Base-by-base conservation (phyloP, 2,329 filamentous ascomycete species). In the Pseudocercospora fuligena region DNA sequence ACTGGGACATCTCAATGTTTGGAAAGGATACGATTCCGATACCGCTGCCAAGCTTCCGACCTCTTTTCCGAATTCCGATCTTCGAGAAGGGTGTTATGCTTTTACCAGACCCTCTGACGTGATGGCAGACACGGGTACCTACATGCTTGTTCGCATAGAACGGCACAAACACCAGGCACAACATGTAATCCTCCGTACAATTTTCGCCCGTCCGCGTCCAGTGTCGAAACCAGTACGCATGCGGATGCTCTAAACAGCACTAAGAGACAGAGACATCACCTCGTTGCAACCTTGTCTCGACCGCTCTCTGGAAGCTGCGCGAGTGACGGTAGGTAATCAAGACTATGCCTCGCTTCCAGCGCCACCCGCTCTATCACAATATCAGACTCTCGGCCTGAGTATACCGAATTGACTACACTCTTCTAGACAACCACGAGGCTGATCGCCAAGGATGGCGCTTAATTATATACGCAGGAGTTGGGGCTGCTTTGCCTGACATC, bases 171-270 rank as follows among this genome's bases (percentile, higher is more conserved):
- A 51, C 47, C 47, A 51, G 47, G 49, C 49, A 25, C 49, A 16
- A 23, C 1, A 53, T 53, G 19, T 36, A 53, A 16, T 25, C 14
- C 25, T 27, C 49, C 49, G 49, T 53, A 9, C 19, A 3, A 25
- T 27, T 53, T 19, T 53, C 49, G 49, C 23, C 19, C 19, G 25
- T 19, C 21, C 21, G 46, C n/a, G 12, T 49, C 46, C 46, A 12
- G 21, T 53, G 21, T 53, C 19, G 49, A 25, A 23, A 14, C 47
- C 47, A 25, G 47, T 6, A 51, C 47, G 47, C 47, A 51, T 46
- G 5, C 23, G 47, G n/a, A 51, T 51, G n/a, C 47, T 51, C 47
- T 51, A 51, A 51, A 51, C 47, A 51, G 47, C 47, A 21, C 47
- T 51, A 23, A 51, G 8, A 6, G 21, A 51, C 47, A 51, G 12